Evolutionary conservation across 2,329 filamentous ascomycete genomes (phyloP).

Genomic region (Colletotrichum sp.): DNA sequence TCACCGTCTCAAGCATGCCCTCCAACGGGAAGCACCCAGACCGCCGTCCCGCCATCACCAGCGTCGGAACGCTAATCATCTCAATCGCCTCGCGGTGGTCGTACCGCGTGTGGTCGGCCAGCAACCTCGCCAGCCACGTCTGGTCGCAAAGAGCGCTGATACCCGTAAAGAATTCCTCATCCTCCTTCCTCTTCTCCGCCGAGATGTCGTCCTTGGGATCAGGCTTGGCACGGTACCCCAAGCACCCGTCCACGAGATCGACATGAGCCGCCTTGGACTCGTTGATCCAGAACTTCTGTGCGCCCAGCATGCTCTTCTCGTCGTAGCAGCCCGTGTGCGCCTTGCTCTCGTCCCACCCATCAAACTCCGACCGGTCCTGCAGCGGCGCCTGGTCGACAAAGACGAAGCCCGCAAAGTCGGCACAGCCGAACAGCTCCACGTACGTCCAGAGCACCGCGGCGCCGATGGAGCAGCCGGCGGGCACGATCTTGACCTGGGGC

Average conservation of each 20-base stretch:
- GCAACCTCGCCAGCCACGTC: constrained; percentile 40
- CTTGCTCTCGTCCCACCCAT: constrained; percentile 33
- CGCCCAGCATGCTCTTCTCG: constrained; percentile 37
- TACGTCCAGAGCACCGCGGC: constrained; percentile 46
- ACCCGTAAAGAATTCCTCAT: constrained; percentile 39
- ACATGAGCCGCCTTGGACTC: constrained; percentile 27
- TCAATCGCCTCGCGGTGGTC: constrained; percentile 46
- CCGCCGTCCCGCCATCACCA: constrained; percentile 40
- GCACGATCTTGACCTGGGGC: constrained; percentile 26
- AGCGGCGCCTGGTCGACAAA: constrained; percentile 47
- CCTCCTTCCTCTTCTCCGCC: constrained; percentile 25
- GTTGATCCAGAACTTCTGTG: constrained; percentile 30
- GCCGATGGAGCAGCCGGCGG: constrained; percentile 45
- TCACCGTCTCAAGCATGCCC: constrained; percentile 40
- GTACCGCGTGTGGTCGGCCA: constrained; percentile 45
- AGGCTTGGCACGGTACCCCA: constrained; percentile 38
- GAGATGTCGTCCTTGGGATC: constrained; percentile 26
- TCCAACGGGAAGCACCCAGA: constrained; percentile 43
- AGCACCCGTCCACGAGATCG: constrained; percentile 36
- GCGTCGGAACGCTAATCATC: constrained; percentile 32
- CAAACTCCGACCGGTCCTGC: constrained; percentile 38
- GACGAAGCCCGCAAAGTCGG: constrained; percentile 35
- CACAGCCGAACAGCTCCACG: constrained; percentile 39
- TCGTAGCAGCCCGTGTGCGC: constrained; percentile 42
- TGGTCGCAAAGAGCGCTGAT: constrained; percentile 39